phyloP scores from a whole-genome alignment of 2,329 filamentous ascomycete species.

The Colletotrichum sp. region DNA sequence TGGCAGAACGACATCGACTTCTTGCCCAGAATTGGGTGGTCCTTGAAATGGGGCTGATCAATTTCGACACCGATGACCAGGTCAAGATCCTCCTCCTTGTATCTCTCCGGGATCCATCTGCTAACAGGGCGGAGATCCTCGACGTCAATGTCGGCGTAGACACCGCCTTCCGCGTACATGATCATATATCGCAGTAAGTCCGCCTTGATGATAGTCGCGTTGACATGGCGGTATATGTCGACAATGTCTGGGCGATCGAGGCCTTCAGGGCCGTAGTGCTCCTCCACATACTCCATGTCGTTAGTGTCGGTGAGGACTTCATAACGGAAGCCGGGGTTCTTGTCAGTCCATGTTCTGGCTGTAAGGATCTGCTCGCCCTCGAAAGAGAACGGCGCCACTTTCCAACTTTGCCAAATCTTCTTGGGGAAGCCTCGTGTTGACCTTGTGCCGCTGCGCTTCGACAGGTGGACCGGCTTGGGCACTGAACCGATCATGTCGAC shows the following conservation, averaged over 20 bases:
- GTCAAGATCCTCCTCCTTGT: conserved; percentile 67
- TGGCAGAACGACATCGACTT: conserved; percentile 77
- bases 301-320: conserved; percentile 75
- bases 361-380: conserved; percentile 65
- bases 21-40: conserved; percentile 69
- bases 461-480: conserved; percentile 24
- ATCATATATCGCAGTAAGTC: conserved; percentile 74
- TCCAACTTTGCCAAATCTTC: conserved; percentile 83
- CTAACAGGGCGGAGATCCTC: conserved; percentile 38
- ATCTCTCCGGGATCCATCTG: conserved; percentile 51
- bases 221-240: conserved; percentile 62
- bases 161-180: conserved; percentile 78
- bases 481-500: conserved; percentile 41
- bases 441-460: conserved; percentile 19
- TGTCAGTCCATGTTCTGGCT: conserved; percentile 68
- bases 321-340: conserved; percentile 71
- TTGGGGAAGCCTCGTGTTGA: conserved; percentile 54
- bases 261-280: conserved; percentile 68
- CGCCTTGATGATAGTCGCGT: conserved; percentile 68
- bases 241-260: conserved; percentile 72
- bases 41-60: conserved; percentile 68
- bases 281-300: conserved; percentile 70
- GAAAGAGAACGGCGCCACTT: conserved; percentile 69
- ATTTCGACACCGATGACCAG: conserved; percentile 76
- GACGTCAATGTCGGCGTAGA: conserved; percentile 64